Conservation (phyloP, 2,329 filamentous ascomycete species). For the Coniochaeta hoffmannii region DNA sequence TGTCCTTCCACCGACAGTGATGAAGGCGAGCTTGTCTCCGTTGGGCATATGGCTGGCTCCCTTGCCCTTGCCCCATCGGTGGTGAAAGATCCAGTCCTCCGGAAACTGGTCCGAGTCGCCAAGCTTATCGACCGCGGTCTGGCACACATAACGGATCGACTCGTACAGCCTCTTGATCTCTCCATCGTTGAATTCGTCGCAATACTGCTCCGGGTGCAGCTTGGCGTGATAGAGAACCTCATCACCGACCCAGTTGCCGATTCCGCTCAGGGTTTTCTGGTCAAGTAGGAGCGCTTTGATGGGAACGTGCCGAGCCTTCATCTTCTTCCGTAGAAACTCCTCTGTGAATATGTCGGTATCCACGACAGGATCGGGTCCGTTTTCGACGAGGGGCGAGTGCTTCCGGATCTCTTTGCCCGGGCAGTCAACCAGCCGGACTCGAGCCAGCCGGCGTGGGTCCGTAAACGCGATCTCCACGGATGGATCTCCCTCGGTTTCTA, state of each 20-base stretch:
- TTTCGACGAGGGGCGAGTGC: slow-evolving; percentile 74
- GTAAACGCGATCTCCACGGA: slow-evolving; percentile 67
- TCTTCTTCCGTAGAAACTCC: slow-evolving; percentile 63
- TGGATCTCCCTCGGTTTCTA: slow-evolving; percentile 53
- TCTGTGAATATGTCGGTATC: slow-evolving; percentile 72
- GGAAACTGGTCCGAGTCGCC: slow-evolving; percentile 83
- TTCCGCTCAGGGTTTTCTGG: slow-evolving; percentile 80
- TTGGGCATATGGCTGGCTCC: slow-evolving; percentile 69
- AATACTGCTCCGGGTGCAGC: slow-evolving; percentile 89
- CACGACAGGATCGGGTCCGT: slow-evolving; percentile 86
- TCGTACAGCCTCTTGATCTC: slow-evolving; percentile 68
- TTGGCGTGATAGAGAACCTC: slow-evolving; percentile 86
- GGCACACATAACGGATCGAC: slow-evolving; percentile 70
- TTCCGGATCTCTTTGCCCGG: slow-evolving; percentile 68
- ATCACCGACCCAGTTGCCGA: slow-evolving; percentile 96
- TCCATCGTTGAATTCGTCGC: slow-evolving; percentile 65
- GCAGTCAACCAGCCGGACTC: slow-evolving; percentile 77
- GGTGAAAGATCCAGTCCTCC: slow-evolving; percentile 77
- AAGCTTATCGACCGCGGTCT: slow-evolving; percentile 68
- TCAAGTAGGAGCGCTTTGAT: slow-evolving; percentile 85
- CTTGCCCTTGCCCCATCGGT: slow-evolving; percentile 85
- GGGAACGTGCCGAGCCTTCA: slow-evolving; percentile 72
- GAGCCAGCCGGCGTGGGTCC: slow-evolving; percentile 70
- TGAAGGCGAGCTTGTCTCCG: slow-evolving; percentile 75
- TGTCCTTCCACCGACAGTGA: slow-evolving; percentile 86